Conservation (phyloP, 441 rosid genomes). For the Erodium chrysanthum region DNA sequence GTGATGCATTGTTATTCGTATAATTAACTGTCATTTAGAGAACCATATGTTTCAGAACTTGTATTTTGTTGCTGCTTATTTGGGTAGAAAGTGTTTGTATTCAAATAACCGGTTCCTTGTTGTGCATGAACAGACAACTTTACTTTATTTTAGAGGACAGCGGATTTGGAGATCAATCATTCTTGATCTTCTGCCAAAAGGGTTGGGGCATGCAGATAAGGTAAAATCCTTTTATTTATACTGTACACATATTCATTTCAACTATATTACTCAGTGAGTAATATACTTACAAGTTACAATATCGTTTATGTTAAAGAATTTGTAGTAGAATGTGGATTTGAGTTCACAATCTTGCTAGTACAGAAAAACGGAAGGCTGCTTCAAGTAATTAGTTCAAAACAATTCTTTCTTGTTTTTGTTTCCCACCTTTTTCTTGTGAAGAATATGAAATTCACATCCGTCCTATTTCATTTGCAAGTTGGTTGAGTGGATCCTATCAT, state of each 20-base stretch:
- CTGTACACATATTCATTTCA: neutral
- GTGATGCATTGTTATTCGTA: neutral
- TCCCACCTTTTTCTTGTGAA: neutral
- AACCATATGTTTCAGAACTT: neutral
- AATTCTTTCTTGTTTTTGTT: neutral
- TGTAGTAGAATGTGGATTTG: neutral
- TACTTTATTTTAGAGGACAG: slow-evolving; percentile 84
- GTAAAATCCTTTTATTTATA: slow-evolving; percentile 21
- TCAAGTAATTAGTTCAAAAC: neutral
- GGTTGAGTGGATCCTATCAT: neutral
- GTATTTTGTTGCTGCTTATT: neutral
- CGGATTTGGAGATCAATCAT: slow-evolving; percentile 57
- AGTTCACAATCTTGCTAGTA: neutral
- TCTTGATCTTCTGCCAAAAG: slow-evolving; percentile 61
- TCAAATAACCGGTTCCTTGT: slow-evolving; percentile 8
- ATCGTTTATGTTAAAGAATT: neutral
- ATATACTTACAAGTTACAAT: neutral
- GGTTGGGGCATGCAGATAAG: slow-evolving; percentile 40
- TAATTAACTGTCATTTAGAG: neutral
- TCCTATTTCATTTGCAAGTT: neutral
- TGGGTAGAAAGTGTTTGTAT: neutral
- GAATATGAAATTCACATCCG: neutral
- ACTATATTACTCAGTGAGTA: too few relatives aligned
- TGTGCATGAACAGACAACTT: slow-evolving; percentile 49
- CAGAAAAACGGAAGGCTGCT: neutral